Percentiles rank a stretch among this genome's conserved stretches.
Evolutionary conservation across 2,329 filamentous ascomycete genomes (phyloP).

Genomic region (Elsinoe batatas): DNA sequence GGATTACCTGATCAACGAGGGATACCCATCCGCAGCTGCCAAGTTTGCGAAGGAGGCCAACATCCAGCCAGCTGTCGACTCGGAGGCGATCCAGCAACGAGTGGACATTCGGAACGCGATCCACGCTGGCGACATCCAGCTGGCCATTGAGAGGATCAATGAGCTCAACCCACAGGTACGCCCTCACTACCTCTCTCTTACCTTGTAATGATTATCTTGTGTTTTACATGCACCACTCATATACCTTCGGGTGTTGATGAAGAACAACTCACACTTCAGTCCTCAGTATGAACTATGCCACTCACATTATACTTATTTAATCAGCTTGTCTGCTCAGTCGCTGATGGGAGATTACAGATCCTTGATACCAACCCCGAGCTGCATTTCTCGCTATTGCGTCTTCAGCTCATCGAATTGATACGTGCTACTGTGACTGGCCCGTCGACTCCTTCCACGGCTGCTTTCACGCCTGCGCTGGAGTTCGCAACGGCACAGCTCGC

Average conservation of each 20-base stretch:
- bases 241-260: conserved; percentile 79
- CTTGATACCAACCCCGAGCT: conserved; percentile 72
- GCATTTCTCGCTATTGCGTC: conserved; percentile 79
- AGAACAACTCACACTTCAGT: conserved; percentile 69
- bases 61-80: conserved; percentile 60
- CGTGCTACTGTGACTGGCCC: conserved; percentile 46
- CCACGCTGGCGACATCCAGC: conserved; percentile 72
- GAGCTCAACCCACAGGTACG: conserved; percentile 85
- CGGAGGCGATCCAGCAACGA: conserved; percentile 61
- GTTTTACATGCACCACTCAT: conserved; percentile 99
- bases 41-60: conserved; percentile 94
- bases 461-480: conserved; percentile 68
- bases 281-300: conserved; percentile 67
- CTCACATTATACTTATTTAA: not conserved
- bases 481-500: conserved; percentile 85
- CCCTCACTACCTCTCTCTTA: conserved; percentile 17
- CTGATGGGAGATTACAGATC: conserved; percentile 48
- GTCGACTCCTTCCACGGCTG: conserved; percentile 45
- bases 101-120: conserved; percentile 80
- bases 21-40: conserved; percentile 82
- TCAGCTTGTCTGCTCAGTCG: not conserved
- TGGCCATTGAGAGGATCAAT: conserved; percentile 78
- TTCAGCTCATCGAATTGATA: conserved; percentile 92
- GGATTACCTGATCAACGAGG: conserved; percentile 93
- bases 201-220: conserved; percentile 80